These are phyloP conservation scores for Penicillium sumatraense DNA, from an alignment of 2,329 filamentous ascomycete species.

Conservation along the genomic window DNA sequence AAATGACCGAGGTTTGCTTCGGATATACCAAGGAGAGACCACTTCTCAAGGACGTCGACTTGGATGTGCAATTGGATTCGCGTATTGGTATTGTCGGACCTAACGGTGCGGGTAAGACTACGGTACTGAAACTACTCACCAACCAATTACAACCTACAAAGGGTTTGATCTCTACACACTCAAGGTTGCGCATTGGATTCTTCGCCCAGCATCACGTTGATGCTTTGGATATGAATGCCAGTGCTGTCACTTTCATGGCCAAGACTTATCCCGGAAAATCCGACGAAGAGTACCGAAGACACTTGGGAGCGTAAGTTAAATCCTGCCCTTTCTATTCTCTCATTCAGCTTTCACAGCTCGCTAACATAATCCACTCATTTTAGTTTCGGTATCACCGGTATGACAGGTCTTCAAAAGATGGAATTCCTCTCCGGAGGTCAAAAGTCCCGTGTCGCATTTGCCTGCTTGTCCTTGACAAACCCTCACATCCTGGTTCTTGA, in stretches of 20 bases:
- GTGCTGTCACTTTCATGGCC: conserved; percentile 95
- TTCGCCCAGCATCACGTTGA: conserved; percentile 99
- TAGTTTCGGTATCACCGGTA: conserved; percentile 78
- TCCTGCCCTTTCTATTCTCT: not conserved
- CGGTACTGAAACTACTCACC: conserved; percentile 95
- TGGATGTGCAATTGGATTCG: conserved; percentile 97
- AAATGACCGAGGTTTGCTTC: conserved; percentile 92
- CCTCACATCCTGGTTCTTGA: conserved; percentile 97
- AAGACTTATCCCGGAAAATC: conserved; percentile 86
- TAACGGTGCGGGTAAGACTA: conserved; percentile 98
- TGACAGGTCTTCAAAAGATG: conserved; percentile 96
- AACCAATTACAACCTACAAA: conserved; percentile 76
- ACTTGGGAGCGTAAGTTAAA: conserved; percentile 80
- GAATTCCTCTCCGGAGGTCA: conserved; percentile 92
- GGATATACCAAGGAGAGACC: conserved; percentile 81
- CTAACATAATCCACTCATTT: not conserved
- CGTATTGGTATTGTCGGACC: conserved; percentile 99
- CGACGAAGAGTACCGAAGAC: conserved; percentile 95
- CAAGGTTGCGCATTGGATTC: conserved; percentile 88
- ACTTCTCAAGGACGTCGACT: conserved; percentile 82
- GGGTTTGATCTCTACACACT: conserved; percentile 85
- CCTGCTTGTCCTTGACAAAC: conserved; percentile 90
- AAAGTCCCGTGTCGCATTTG: conserved; percentile 97
- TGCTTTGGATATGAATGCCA: conserved; percentile 84
- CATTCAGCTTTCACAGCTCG: conserved; percentile 1